phyloP scores from a whole-genome alignment of 2,329 filamentous ascomycete species.

The Aspergillus flavus region DNA sequence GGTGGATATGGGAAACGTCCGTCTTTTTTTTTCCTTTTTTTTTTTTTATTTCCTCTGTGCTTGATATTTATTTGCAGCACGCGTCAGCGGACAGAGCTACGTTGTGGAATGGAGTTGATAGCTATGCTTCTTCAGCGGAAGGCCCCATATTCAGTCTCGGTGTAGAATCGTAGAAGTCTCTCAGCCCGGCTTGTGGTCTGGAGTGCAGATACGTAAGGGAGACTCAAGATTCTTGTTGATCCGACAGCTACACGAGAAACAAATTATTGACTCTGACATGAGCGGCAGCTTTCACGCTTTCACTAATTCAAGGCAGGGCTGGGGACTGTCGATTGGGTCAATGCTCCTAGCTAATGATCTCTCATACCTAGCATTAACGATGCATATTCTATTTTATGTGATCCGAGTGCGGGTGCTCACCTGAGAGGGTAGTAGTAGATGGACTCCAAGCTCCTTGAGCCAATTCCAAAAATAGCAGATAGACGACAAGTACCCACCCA shows the following conservation, averaged over 20 bases:
- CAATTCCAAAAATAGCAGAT: background rate
- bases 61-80: slow-evolving; percentile 19
- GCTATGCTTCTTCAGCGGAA: slow-evolving; percentile 11
- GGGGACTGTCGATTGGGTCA: background rate
- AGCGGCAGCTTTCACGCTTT: background rate
- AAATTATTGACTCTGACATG: background rate
- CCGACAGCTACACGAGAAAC: background rate
- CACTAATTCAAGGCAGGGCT: background rate
- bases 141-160: background rate
- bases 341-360: background rate
- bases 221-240: background rate
- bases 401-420: background rate
- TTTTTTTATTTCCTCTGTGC: slow-evolving; percentile 11
- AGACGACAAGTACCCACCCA: background rate
- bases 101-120: slow-evolving; percentile 26
- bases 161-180: background rate
- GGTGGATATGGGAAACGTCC: slow-evolving; percentile 39
- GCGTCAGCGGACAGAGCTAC: slow-evolving; percentile 15
- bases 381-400: background rate
- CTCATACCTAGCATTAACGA: background rate
- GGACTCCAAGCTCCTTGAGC: background rate
- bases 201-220: background rate
- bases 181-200: background rate
- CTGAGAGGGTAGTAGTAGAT: background rate
- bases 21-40: slow-evolving; percentile 16